Conservation (phyloP, 2,329 filamentous ascomycete genomes). For the Zarea fungicola region DNA sequence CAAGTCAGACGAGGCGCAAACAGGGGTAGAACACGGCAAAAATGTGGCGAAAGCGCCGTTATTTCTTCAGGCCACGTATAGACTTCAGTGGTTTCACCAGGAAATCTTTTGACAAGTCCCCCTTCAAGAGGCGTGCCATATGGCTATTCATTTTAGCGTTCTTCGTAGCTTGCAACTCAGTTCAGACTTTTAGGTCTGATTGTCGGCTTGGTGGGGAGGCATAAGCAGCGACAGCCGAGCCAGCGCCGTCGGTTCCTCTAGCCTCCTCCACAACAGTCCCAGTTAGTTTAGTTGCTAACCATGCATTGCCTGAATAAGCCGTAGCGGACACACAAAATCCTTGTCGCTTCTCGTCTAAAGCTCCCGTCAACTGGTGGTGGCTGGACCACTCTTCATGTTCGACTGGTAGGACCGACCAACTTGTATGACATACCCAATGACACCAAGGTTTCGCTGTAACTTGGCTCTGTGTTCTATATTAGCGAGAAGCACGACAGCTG, state of each 20-base stretch:
- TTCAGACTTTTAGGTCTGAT: neutral
- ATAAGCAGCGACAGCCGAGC: conserved; percentile 12
- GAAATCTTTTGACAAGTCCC: too few relatives aligned
- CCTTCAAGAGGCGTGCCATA: too few relatives aligned
- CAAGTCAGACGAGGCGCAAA: too few relatives aligned
- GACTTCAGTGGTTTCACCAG: too few relatives aligned
- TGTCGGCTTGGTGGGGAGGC: conserved; percentile 5
- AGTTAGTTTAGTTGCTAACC: too few relatives aligned
- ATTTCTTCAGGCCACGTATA: too few relatives aligned
- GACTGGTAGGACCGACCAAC: neutral
- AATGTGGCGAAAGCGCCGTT: too few relatives aligned
- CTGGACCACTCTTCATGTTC: neutral
- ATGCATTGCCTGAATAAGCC: neutral
- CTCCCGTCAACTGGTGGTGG: neutral
- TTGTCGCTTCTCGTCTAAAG: conserved; percentile 1
- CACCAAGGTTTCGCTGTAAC: neutral
- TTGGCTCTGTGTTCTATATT: neutral
- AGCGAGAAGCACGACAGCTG: too few relatives aligned
- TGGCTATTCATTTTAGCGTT: too few relatives aligned
- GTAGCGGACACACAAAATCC: neutral
- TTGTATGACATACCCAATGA: neutral
- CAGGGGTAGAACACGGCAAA: too few relatives aligned
- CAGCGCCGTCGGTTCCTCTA: neutral
- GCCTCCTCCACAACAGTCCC: neutral
- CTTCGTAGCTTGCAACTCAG: neutral